A percentile compares a stretch with the other conserved stretches of the same genome.
phyloP scores from a whole-genome alignment of 371 early-diverging fungal genomes.

The Neoconidiobolus thromboides region DNA sequence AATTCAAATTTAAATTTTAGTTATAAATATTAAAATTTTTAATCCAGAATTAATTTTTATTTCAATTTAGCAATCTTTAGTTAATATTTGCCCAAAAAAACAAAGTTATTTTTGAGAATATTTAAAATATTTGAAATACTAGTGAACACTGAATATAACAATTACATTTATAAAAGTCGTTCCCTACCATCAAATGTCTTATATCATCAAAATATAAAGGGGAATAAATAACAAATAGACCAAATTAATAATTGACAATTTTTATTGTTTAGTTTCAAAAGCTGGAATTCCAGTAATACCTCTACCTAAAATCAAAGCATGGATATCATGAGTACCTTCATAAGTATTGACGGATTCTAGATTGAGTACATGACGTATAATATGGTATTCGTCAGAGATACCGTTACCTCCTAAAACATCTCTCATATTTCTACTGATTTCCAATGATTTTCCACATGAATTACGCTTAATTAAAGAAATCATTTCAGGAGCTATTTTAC shows the following conservation, averaged over 20 bases:
- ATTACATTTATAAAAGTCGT: no score
- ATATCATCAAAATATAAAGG: no score
- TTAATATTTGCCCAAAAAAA: no score
- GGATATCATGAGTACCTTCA: conserved; percentile 89
- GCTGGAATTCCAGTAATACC: conserved; percentile 88
- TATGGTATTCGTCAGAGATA: conserved; percentile 91
- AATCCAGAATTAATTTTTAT: no score
- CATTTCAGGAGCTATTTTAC: conserved; percentile 82
- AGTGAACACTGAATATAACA: no score
- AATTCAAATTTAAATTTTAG: no score
- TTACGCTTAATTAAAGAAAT: conserved; percentile 93
- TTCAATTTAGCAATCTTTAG: no score
- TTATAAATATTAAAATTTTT: no score
- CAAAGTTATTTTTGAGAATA: no score
- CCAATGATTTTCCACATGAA: conserved; percentile 84
- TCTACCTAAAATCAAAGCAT: conserved; percentile 85
- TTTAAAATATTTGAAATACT: no score
- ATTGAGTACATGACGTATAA: conserved; percentile 89
- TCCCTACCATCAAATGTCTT: no score
- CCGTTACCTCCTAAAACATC: conserved; percentile 89
- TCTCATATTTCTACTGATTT: conserved; percentile 77
- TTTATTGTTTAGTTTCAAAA: conserved; percentile 26
- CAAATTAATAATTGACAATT: background rate
- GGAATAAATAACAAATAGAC: no score
- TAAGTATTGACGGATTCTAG: conserved; percentile 94